Evolutionary conservation across 2,329 filamentous ascomycete species (phyloP).

Genomic region (Neopestalotiopsis rosae): DNA sequence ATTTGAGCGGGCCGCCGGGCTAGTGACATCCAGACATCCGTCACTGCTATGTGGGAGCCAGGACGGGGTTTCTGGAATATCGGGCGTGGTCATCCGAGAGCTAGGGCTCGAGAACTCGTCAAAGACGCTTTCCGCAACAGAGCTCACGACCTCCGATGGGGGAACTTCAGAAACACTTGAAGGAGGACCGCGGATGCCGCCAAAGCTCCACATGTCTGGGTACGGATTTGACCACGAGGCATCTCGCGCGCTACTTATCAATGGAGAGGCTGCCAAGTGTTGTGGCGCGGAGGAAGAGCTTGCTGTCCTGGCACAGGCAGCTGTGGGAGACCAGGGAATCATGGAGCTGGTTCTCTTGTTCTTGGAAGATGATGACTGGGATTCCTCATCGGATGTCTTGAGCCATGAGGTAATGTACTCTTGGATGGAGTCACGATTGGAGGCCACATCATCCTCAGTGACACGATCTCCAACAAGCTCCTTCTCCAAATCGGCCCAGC

Average conservation of each 20-base stretch:
- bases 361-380: not conserved
- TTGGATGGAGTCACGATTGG: conserved; percentile 12
- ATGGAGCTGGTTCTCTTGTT: conserved; percentile 11
- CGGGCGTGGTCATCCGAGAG: not conserved
- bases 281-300: not conserved
- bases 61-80: not conserved
- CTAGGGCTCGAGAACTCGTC: not conserved
- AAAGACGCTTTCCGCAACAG: conserved; percentile 1
- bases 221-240: not conserved
- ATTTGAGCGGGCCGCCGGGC: not conserved
- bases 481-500: conserved; percentile 7
- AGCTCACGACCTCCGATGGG: not conserved
- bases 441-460: conserved; percentile 8
- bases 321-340: not conserved
- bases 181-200: not conserved
- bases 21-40: not conserved
- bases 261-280: not conserved
- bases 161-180: not conserved
- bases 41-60: not conserved
- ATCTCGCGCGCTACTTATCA: not conserved
- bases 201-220: not conserved
- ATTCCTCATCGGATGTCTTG: not conserved
- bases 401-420: conserved; percentile 13
- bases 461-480: conserved; percentile 10
- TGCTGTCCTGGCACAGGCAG: not conserved